Evolutionary conservation across 2,329 filamentous ascomycete genomes (phyloP).

Genomic region (Talaromyces islandicus): DNA sequence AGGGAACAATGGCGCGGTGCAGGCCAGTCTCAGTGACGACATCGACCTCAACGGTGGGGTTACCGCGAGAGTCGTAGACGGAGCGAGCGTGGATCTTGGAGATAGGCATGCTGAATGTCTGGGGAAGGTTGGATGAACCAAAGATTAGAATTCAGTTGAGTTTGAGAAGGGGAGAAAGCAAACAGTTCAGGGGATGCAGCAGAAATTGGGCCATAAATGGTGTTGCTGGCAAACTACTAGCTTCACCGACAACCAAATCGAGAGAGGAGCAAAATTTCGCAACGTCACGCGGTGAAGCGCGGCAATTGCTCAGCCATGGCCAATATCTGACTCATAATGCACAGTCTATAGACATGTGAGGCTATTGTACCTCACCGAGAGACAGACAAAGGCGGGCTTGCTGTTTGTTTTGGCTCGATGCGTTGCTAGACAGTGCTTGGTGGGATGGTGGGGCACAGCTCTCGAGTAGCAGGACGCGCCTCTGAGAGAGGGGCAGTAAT

Average conservation of each 20-base stretch:
- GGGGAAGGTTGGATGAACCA: constrained; percentile 4
- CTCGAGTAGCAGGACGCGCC: background rate
- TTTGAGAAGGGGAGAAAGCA: background rate
- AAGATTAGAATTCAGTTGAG: background rate
- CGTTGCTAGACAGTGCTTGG: background rate
- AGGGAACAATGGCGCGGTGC: constrained; percentile 95
- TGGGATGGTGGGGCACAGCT: constrained; percentile 10
- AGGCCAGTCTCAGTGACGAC: constrained; percentile 93
- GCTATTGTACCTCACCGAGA: background rate
- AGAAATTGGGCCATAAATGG: background rate
- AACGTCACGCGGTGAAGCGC: constrained; percentile 12
- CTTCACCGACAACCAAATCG: constrained; percentile 37
- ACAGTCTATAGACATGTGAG: constrained; percentile 12
- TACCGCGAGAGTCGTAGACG: constrained; percentile 97
- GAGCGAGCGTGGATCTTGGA: constrained; percentile 86
- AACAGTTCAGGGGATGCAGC: constrained; percentile 7
- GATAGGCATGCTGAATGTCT: constrained; percentile 63
- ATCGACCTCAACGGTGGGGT: constrained; percentile 98
- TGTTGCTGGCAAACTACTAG: constrained; percentile 21
- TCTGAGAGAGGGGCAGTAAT: background rate
- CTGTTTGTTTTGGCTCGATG: constrained; percentile 8
- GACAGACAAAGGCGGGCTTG: constrained; percentile 4
- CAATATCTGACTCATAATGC: constrained; percentile 10
- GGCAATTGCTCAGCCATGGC: background rate
- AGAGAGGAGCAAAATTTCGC: constrained; percentile 18